phyloP scores from a whole-genome alignment of 345 rosid genomes.

The Corymbia maculata region DNA sequence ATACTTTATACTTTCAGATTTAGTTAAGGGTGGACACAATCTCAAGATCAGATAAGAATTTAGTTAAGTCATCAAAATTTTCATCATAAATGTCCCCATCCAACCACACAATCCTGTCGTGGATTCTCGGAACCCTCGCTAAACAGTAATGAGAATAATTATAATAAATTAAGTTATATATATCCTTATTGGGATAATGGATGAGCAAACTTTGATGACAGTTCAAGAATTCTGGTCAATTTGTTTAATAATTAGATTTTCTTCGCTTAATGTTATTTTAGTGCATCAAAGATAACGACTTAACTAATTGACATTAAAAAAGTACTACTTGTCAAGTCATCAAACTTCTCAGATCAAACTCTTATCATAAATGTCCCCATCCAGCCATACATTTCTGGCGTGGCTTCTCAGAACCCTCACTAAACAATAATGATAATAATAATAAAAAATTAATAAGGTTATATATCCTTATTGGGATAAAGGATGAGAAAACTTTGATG shows the following conservation, averaged over 20 bases:
- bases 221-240: not conserved
- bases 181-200: not conserved
- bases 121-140: not conserved
- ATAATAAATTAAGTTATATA: not conserved
- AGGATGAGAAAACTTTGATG: not conserved
- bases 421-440: not conserved
- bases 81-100: not conserved
- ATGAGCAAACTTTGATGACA: not conserved
- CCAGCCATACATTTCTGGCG: not conserved
- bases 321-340: not conserved
- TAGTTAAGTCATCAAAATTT: not conserved
- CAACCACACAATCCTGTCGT: not conserved
- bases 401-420: not conserved
- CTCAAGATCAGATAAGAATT: not conserved
- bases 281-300: too few relatives aligned
- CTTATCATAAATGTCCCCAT: not conserved
- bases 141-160: not conserved
- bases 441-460: not conserved
- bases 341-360: too few relatives aligned
- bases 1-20: not conserved
- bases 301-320: not conserved
- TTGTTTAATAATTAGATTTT: not conserved
- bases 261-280: not conserved
- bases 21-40: not conserved
- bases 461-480: not conserved